phyloP scores from a whole-genome alignment of 2,329 filamentous ascomycete species.

The Madurella fahalii region DNA sequence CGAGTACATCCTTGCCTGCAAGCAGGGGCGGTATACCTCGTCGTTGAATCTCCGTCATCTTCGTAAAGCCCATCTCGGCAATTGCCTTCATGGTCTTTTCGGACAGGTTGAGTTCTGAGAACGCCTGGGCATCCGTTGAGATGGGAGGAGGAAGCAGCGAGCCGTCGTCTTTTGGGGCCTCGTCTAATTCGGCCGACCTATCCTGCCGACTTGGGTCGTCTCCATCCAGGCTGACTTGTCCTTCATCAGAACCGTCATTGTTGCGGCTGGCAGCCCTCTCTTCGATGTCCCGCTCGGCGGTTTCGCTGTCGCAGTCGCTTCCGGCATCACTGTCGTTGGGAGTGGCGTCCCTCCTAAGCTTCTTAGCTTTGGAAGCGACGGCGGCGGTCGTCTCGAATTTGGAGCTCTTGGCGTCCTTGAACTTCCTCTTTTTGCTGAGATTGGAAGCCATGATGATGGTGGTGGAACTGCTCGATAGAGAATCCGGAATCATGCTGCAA shows the following conservation, averaged over 20 bases:
- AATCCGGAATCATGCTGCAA: neutral
- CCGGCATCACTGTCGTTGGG: conserved; percentile 23
- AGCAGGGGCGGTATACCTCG: conserved; percentile 82
- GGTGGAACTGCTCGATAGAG: neutral
- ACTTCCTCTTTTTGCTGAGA: conserved; percentile 35
- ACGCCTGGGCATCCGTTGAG: conserved; percentile 62
- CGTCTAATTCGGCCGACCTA: conserved; percentile 31
- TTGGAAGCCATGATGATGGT: conserved; percentile 30
- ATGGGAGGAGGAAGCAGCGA: conserved; percentile 56
- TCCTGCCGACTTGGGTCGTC: conserved; percentile 30
- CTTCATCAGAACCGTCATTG: conserved; percentile 9
- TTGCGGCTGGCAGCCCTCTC: neutral
- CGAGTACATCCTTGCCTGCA: conserved; percentile 86
- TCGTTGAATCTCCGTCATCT: conserved; percentile 92
- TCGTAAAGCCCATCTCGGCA: conserved; percentile 85
- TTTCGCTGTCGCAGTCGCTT: conserved; percentile 14
- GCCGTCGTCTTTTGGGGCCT: conserved; percentile 37
- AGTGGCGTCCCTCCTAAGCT: conserved; percentile 24
- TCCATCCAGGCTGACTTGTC: conserved; percentile 23
- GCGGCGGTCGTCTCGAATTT: conserved; percentile 18
- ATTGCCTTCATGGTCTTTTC: conserved; percentile 87
- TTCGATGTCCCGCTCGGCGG: conserved; percentile 14
- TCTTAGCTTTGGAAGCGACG: conserved; percentile 19
- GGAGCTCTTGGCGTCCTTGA: conserved; percentile 29
- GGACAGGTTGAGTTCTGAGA: conserved; percentile 78